These are phyloP conservation scores for Taphrina confusa DNA, from an alignment of 1,139 yeast genomes.

Conservation along the genomic window DNA sequence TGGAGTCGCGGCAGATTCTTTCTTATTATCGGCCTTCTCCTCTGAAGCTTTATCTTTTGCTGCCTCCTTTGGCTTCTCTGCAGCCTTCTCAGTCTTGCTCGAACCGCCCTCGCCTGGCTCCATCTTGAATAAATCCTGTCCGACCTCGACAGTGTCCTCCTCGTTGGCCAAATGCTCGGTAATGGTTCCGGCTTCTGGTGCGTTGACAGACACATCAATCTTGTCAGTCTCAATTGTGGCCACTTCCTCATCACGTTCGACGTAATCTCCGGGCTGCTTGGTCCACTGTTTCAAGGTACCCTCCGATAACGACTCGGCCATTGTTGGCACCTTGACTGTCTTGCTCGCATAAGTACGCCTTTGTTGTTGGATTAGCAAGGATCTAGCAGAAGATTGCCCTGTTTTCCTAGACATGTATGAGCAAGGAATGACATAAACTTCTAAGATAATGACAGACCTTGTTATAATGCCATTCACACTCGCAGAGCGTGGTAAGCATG, in stretches of 20 bases:
- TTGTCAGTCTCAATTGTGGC: constrained; percentile 99
- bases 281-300: constrained; percentile 85
- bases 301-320: constrained; percentile 98
- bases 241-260: constrained; percentile 81
- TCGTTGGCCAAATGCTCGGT: constrained; percentile 78
- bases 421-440: too few species aligned
- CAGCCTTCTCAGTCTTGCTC: constrained; percentile 42
- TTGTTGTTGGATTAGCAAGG: not conserved
- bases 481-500: not conserved
- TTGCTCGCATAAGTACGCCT: constrained; percentile 26
- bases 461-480: not conserved
- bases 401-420: not conserved
- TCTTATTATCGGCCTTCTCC: constrained; percentile 45
- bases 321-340: constrained; percentile 81
- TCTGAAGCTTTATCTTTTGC: constrained; percentile 40
- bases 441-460: too few species aligned
- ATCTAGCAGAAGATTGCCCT: not conserved
- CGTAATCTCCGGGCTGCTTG: constrained; percentile 79
- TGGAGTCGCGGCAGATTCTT: constrained; percentile 43
- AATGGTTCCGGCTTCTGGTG: constrained; percentile 90
- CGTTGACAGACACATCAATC: constrained; percentile 92
- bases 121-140: constrained; percentile 85
- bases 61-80: constrained; percentile 41
- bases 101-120: constrained; percentile 82
- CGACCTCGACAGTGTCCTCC: constrained; percentile 94